These are phyloP conservation scores for Pisolithus sp. DNA, from an alignment of 768 basidiomycete species.

Conservation along the genomic window DNA sequence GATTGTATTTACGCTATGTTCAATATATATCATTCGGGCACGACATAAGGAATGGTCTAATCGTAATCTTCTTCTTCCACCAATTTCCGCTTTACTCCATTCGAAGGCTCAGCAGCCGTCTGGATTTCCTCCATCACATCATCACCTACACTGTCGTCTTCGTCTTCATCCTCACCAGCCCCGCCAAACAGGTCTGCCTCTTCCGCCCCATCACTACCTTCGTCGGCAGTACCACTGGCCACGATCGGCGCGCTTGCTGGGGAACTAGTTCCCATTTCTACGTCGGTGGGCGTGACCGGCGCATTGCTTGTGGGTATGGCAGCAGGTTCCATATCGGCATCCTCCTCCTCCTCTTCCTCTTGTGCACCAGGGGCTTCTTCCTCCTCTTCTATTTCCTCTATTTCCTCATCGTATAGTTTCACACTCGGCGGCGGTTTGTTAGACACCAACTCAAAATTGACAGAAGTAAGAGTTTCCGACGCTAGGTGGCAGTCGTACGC, in stretches of 20 bases:
- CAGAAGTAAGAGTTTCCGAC: slow-evolving; percentile 65
- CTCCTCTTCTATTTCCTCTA: slow-evolving; percentile 72
- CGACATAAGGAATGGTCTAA: slow-evolving; percentile 25
- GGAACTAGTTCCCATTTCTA: slow-evolving; percentile 22
- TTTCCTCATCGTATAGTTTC: slow-evolving; percentile 71
- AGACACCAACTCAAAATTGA: slow-evolving; percentile 83
- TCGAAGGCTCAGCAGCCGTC: slow-evolving; percentile 42
- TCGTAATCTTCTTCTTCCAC: slow-evolving; percentile 88
- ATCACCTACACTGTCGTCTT: slow-evolving; percentile 40
- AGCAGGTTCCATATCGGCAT: slow-evolving; percentile 66
- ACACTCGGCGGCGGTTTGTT: slow-evolving; percentile 77
- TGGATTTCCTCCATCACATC: slow-evolving; percentile 80
- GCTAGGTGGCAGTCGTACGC: slow-evolving; percentile 67
- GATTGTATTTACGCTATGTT: slow-evolving; percentile 11
- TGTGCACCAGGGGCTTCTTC: slow-evolving; percentile 12
- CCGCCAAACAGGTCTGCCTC: slow-evolving; percentile 72
- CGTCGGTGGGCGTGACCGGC: slow-evolving; percentile 48
- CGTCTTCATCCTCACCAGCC: slow-evolving; percentile 71
- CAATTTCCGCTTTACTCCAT: slow-evolving; percentile 71
- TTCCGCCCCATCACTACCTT: slow-evolving; percentile 65
- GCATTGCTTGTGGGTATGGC: slow-evolving; percentile 36
- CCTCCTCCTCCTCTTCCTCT: slow-evolving; percentile 60
- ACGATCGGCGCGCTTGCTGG: slow-evolving; percentile 21
- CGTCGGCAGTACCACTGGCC: slow-evolving; percentile 40
- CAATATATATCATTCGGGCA: not conserved